These are phyloP conservation scores for Aspergillus sergii DNA, from an alignment of 2,329 filamentous ascomycete genomes.

Conservation along the genomic window DNA sequence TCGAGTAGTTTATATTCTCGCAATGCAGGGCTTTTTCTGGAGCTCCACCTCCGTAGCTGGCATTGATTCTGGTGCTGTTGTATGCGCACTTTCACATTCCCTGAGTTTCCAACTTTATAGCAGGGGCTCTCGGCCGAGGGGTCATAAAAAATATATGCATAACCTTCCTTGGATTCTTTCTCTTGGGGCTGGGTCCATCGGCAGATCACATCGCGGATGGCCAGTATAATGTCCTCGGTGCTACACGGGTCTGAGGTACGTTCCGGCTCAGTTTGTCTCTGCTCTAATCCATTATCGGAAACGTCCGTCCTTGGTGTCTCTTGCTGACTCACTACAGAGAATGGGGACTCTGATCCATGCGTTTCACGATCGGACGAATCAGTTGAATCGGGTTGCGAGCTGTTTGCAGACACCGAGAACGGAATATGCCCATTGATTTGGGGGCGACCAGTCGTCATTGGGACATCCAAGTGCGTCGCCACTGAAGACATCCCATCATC, in stretches of 20 bases:
- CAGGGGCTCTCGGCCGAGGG: constrained; percentile 9
- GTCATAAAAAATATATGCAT: constrained; percentile 15
- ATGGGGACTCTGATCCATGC: not conserved
- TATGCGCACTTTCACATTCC: constrained; percentile 7
- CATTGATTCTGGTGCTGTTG: constrained; percentile 14
- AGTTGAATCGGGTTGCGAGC: not conserved
- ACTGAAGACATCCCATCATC: not conserved
- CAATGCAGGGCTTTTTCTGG: constrained; percentile 1
- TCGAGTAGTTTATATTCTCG: constrained; percentile 15
- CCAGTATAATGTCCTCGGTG: not conserved
- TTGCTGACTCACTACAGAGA: not conserved
- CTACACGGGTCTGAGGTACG: not conserved
- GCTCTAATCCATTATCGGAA: not conserved
- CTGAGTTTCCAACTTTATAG: constrained; percentile 18
- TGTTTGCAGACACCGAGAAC: not conserved
- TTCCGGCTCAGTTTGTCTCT: not conserved
- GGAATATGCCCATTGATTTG: not conserved
- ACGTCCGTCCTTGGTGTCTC: not conserved
- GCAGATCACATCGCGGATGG: not conserved
- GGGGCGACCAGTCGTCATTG: not conserved
- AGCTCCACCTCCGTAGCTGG: constrained; percentile 2
- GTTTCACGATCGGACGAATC: not conserved
- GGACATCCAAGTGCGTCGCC: not conserved
- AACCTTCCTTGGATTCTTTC: not conserved
- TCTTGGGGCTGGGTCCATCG: too few relatives aligned